Base-by-base conservation (phyloP, 805 yeast species). In the Wickerhamiella sergipiensis region DNA sequence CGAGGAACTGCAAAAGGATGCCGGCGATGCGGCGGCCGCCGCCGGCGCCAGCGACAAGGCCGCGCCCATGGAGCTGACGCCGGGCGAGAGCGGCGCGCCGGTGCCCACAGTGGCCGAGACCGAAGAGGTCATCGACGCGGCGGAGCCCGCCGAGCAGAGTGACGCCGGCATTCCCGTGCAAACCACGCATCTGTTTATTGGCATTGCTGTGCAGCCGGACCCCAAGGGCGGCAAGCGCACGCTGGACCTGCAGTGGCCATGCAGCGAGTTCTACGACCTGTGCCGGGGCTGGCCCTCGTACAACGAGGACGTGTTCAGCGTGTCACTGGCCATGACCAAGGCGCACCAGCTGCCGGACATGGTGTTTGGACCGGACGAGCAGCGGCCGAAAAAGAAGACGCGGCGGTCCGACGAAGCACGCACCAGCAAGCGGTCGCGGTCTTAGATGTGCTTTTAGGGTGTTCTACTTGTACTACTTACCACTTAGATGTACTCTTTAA, bases 231-330 rank as follows among this genome's bases (percentile, higher is more conserved):
- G 46, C 19, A 52, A 53, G 43, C 57, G 57, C 17, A 47, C 39
- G 59, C 74, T 89, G 58, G 95, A 88, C 64, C 82, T 90, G 52
- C 95, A 84, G 60, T 77, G 80, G 55, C 95, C 95, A 18, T 89
- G 97, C 63, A 76, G 85, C 19, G 97, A 92, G 54, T 92, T 90
- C 64, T 87, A 77, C 68, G 80, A 76, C 43, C 67, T 86, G 7
- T 86, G 97, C 66, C 80, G 85, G 56, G 74, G 78, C 33, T 85
- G 90, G 79, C 72, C 73, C 19, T 72, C 73, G 39, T 92, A 78
- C 60, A 77, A 83, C 57, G 82, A 78, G 49, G 76, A 78, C 44
- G 66, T 73, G 9, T 73, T 80, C 54, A 69, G 79, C 22, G 71
- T 90, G 54, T 72, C 77, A 51, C 79, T 88, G 59, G 81, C 80